A percentile compares a stretch with the other conserved stretches of the same genome.
phyloP scores from a whole-genome alignment of 805 yeast species.

The Metschnikowia reukaufii region DNA sequence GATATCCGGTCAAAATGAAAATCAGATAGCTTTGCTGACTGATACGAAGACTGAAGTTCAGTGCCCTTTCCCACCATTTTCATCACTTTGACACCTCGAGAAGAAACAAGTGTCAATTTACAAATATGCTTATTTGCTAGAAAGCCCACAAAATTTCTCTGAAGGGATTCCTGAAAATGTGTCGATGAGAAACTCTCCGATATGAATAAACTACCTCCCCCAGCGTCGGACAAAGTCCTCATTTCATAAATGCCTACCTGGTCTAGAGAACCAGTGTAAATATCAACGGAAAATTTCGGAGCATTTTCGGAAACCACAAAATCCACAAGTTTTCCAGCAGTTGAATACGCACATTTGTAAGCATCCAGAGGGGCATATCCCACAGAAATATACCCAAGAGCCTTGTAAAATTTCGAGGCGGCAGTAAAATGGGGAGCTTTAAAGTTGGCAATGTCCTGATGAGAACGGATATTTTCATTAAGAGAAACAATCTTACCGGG shows the following conservation, averaged over 20 bases:
- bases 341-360: conserved; percentile 10
- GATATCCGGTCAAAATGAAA: conserved; percentile 33
- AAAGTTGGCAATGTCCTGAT: conserved; percentile 33
- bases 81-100: conserved; percentile 33
- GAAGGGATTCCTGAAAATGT: conserved; percentile 24
- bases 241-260: conserved; percentile 46
- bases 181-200: conserved; percentile 29
- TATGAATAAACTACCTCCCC: conserved; percentile 35
- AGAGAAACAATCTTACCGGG: conserved; percentile 37
- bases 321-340: conserved; percentile 26
- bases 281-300: conserved; percentile 31
- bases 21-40: conserved; percentile 20
- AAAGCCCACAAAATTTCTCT: conserved; percentile 5
- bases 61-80: conserved; percentile 34
- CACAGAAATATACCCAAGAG: conserved; percentile 29
- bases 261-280: conserved; percentile 40
- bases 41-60: conserved; percentile 35
- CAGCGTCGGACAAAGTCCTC: conserved; percentile 31
- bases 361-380: conserved; percentile 29
- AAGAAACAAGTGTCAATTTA: conserved; percentile 30
- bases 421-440: conserved; percentile 26
- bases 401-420: conserved; percentile 30
- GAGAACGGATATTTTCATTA: conserved; percentile 30
- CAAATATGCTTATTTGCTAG: conserved; percentile 10
- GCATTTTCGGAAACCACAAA: conserved; percentile 15